Conservation (phyloP, 1,284 basidiomycete species). For the Gomphus sp. region DNA sequence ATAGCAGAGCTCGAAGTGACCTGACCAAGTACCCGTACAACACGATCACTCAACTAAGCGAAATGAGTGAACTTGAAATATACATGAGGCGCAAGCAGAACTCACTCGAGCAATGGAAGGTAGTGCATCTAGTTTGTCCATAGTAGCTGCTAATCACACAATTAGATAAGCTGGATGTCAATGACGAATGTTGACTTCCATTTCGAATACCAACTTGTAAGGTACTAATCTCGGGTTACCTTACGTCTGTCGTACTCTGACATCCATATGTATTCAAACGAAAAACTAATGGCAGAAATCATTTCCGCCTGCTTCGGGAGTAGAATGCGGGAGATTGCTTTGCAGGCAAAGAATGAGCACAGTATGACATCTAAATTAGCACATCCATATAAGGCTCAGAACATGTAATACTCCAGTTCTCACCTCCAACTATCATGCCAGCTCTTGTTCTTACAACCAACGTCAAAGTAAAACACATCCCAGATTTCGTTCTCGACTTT, state of each 20-base stretch:
- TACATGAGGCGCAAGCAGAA: not conserved
- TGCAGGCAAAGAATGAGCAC: too few species aligned
- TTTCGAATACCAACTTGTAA: too few species aligned
- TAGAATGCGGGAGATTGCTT: too few species aligned
- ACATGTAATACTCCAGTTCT: not conserved
- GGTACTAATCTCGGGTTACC: too few species aligned
- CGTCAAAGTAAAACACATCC: slow-evolving; percentile 44
- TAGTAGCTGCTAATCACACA: slow-evolving; percentile 13
- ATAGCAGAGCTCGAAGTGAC: slow-evolving; percentile 23
- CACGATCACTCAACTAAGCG: slow-evolving; percentile 49
- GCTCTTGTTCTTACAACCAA: slow-evolving; percentile 49
- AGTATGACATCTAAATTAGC: too few species aligned
- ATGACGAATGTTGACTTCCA: too few species aligned
- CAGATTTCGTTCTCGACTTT: slow-evolving; percentile 47
- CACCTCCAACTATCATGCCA: slow-evolving; percentile 33
- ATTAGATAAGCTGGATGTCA: not conserved
- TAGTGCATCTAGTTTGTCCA: slow-evolving; percentile 40
- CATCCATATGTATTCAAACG: too few species aligned
- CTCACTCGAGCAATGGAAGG: slow-evolving; percentile 45
- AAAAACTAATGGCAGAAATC: too few species aligned
- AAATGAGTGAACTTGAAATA: not conserved
- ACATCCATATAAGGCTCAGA: too few species aligned
- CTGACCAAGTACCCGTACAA: slow-evolving; percentile 65
- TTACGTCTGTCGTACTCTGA: too few species aligned
- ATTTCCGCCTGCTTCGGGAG: too few species aligned